Percentiles rank a stretch among this genome's conserved stretches.
These are phyloP conservation scores for Cladosporium sp. DNA, from an alignment of 2,329 filamentous ascomycete genomes.

Conservation along the genomic window DNA sequence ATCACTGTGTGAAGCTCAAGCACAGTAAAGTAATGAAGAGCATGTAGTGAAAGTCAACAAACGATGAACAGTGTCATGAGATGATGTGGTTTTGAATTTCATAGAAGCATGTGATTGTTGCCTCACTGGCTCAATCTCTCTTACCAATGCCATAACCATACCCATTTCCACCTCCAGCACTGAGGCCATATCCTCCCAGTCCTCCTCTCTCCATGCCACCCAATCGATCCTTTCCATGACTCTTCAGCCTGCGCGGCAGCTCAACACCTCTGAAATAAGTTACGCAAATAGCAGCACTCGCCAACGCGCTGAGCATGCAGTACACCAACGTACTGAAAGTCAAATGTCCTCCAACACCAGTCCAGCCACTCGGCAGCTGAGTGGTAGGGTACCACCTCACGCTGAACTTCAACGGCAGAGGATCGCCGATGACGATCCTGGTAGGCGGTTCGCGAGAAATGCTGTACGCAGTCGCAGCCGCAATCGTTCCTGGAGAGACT, in stretches of 20 bases:
- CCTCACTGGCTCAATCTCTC: conserved; percentile 40
- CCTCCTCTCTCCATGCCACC: conserved; percentile 44
- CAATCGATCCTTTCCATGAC: conserved; percentile 59
- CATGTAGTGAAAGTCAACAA: too few relatives aligned
- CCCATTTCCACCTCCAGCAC: conserved; percentile 40
- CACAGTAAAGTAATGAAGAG: too few relatives aligned
- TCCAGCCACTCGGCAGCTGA: conserved; percentile 62
- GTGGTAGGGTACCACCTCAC: conserved; percentile 86
- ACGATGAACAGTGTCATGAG: too few relatives aligned
- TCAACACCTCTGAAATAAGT: conserved; percentile 58
- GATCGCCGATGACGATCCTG: conserved; percentile 83
- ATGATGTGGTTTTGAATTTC: too few relatives aligned
- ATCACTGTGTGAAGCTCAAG: too few relatives aligned
- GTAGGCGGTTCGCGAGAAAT: conserved; percentile 60
- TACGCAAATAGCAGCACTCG: conserved; percentile 54
- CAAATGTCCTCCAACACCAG: conserved; percentile 54
- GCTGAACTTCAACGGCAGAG: conserved; percentile 74
- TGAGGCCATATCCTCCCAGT: conserved; percentile 42
- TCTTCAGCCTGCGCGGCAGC: conserved; percentile 54
- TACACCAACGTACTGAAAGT: conserved; percentile 54
- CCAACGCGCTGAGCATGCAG: conserved; percentile 50
- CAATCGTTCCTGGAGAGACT: conserved; percentile 69
- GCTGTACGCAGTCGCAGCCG: conserved; percentile 85
- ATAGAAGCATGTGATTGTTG: not conserved
- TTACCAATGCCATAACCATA: conserved; percentile 48